Evolutionary conservation across 768 basidiomycete species (phyloP).

Genomic region (Lepiota venenata): DNA sequence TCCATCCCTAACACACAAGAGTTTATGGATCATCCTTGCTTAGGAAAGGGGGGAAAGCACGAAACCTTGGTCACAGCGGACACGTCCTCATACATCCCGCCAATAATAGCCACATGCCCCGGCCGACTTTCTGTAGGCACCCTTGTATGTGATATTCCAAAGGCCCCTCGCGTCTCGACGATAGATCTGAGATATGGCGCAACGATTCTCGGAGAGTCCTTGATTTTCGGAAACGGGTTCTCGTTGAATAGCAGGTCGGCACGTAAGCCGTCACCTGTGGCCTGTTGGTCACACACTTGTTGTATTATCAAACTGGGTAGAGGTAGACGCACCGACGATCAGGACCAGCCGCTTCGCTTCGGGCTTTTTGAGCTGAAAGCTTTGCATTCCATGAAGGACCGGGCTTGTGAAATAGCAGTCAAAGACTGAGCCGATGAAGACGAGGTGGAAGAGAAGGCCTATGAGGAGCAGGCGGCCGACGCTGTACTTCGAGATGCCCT

Average conservation of each 20-base stretch:
- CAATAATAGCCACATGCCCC: constrained; percentile 87
- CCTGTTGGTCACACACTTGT: no score
- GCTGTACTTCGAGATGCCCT: constrained; percentile 25
- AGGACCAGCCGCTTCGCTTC: constrained; percentile 74
- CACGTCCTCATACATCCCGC: constrained; percentile 92
- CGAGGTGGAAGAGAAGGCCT: constrained; percentile 71
- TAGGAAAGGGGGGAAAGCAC: constrained; percentile 8
- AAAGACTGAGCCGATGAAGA: constrained; percentile 71
- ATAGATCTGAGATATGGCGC: constrained; percentile 77
- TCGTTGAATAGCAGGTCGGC: constrained; percentile 74
- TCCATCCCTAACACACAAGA: constrained; percentile 64
- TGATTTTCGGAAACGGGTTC: constrained; percentile 55
- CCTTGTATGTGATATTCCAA: constrained; percentile 81
- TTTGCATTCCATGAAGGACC: constrained; percentile 74
- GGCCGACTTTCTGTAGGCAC: constrained; percentile 89
- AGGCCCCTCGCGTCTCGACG: constrained; percentile 63
- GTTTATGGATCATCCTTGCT: constrained; percentile 10
- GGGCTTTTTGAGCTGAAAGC: constrained; percentile 39
- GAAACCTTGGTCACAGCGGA: constrained; percentile 83
- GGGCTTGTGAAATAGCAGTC: constrained; percentile 89
- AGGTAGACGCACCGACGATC: constrained; percentile 58
- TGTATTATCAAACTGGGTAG: not conserved
- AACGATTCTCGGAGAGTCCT: constrained; percentile 50
- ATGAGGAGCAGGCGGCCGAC: constrained; percentile 50
- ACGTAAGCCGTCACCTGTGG: constrained; percentile 74